Conservation (phyloP, 2,329 filamentous ascomycete genomes). For the Karstenula rhodostoma region DNA sequence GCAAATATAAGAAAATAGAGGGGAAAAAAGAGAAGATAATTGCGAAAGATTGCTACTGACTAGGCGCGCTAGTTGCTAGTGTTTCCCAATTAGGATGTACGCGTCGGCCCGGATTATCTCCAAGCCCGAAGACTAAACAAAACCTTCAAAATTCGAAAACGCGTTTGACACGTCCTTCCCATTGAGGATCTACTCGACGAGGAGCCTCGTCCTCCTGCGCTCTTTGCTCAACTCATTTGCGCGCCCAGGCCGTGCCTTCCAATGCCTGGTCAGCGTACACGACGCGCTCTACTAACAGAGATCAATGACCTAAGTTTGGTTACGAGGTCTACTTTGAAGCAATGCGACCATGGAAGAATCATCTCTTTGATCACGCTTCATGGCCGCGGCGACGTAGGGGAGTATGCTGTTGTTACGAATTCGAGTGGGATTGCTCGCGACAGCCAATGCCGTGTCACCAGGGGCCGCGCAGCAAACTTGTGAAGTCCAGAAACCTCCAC, state of each 20-base stretch:
- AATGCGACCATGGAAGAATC: neutral
- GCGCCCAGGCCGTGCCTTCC: no score
- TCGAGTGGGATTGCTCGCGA: neutral
- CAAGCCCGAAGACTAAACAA: neutral
- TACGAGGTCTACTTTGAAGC: constrained; percentile 8
- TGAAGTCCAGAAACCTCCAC: neutral
- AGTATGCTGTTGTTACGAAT: neutral
- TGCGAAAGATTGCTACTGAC: no score
- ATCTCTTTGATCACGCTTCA: neutral
- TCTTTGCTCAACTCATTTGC: neutral
- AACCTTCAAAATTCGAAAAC: constrained; percentile 3
- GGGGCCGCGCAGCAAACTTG: constrained; percentile 23
- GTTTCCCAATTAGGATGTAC: no score
- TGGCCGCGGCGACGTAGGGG: neutral
- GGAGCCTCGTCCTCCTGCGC: neutral
- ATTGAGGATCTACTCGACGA: neutral
- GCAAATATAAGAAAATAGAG: no score
- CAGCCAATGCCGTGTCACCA: constrained; percentile 25
- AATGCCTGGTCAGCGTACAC: neutral
- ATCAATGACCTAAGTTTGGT: neutral
- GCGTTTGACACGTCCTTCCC: neutral
- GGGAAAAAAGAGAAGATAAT: no score
- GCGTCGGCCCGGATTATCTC: neutral
- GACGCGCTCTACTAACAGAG: neutral
- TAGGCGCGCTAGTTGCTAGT: no score